Evolutionary conservation across 1,284 basidiomycete genomes (phyloP), one percentile per base, ranked within the genome.

Genomic region (Ustilago tritici): DNA sequence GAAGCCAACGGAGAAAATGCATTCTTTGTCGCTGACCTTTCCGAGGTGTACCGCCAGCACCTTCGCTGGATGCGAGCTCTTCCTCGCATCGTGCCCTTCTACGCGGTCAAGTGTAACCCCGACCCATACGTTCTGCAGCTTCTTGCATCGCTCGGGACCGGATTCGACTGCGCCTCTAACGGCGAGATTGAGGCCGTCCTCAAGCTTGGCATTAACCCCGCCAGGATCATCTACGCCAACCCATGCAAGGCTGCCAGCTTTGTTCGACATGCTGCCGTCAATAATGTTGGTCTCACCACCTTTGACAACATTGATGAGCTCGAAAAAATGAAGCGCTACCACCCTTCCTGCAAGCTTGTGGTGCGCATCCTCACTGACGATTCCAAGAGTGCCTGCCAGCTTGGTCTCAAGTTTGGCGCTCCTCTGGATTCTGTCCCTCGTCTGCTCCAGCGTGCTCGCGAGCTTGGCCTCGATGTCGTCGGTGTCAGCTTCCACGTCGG

Each of bases 401-500:
- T 99, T 53, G 95, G 95, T 3, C 91, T 95, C 87, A 99, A 99
- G 88, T 99, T 96, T 79, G 97, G 97, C n/a, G 95, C 96, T 0
- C 92, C 95, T 1, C 89, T 99, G 38, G 89, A 89, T 40, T 90
- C 91, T 15, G 95, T 98, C 31, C 93, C 93, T 3, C 89, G 89
- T 8, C 89, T 99, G 32, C 89, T 99, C 53, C 87, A 89, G 17
- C 93, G 92, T 80, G 97, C 96, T 0, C 90, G 89, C 78, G 91
- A 93, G 84, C 90, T 98, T 40, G 88, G 89, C 31, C 89, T 99
- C 61, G 90, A 95, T 83, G 94, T 99, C 60, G 90, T 98, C 57
- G 97, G 97, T 40, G 94, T 98, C 60, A 94, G 92, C 85, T 99
- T 99, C 90, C 97, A 99, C 87, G 97, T 98, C 59, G 97, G 97